Percentiles rank a stretch among this genome's conserved stretches.
Evolutionary conservation across 306 rosid species (phyloP).

Genomic region (Cicer pinnatifidum): DNA sequence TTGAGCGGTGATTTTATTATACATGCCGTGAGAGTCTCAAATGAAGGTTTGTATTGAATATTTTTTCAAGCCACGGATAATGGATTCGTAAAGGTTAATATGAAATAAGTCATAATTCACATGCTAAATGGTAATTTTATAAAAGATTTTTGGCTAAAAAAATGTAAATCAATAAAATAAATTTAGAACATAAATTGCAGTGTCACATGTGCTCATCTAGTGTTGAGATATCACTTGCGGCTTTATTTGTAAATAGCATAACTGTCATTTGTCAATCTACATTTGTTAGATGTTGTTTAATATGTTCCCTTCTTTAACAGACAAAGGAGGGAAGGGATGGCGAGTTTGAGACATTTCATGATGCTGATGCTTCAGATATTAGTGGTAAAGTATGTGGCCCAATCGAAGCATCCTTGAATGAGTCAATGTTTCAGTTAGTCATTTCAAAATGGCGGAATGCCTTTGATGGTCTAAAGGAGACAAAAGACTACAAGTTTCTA

Average conservation of each 20-base stretch:
- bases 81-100: constrained; percentile 17
- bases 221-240: constrained; percentile 35
- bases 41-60: neutral
- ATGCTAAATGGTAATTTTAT: constrained; percentile 11
- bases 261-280: constrained; percentile 27
- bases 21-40: neutral
- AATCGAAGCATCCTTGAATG: constrained; percentile 86
- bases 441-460: constrained; percentile 81
- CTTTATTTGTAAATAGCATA: constrained; percentile 30
- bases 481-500: constrained; percentile 73
- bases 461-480: constrained; percentile 85
- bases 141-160: constrained; percentile 10
- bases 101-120: neutral
- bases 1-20: neutral
- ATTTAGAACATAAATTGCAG: constrained; percentile 9
- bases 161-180: constrained; percentile 15
- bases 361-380: constrained; percentile 58
- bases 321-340: constrained; percentile 46
- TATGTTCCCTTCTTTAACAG: constrained; percentile 52
- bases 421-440: constrained; percentile 87
- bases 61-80: constrained; percentile 1
- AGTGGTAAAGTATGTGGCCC: constrained; percentile 90
- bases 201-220: constrained; percentile 31
- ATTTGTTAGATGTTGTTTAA: constrained; percentile 33
- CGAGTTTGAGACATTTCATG: constrained; percentile 46